Evolutionary conservation across 2,329 filamentous ascomycete genomes (phyloP), one percentile per base, ranked within the genome.

Genomic region (Venturia asperata): DNA sequence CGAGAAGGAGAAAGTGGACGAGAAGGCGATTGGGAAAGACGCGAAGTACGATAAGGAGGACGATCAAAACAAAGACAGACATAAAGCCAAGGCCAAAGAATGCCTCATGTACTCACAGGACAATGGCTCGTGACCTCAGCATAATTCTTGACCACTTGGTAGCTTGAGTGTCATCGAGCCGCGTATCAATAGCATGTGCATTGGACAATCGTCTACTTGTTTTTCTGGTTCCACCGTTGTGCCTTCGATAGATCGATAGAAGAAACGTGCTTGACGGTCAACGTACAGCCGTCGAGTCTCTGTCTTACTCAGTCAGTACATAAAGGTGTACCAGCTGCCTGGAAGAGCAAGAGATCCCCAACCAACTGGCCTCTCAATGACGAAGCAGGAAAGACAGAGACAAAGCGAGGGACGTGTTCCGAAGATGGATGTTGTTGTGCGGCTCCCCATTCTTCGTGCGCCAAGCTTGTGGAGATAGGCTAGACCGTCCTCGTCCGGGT

Each of bases 361-460:
- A 56, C 34, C 11, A 56, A 34, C 11, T 21, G 15, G 19, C 9
- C 11, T 56, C 11, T 56, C 24, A 27, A 27, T 34, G 17, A 47
- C 17, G 15, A 2, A 15, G 39, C 39, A n/a, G 45, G 45, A 47
- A 47, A 47, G 45, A 7, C 6, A 47, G 10, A 47, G 21, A 47
- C 19, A 10, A 17, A 45, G 42, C 42, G 42, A 45, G 19, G 7
- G n/a, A 52, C 24, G 47, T 52, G 47, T 52, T 24, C n/a, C 47
- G n/a, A 52, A n/a, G 47, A 52, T 55, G 47, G 47, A 52, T 55
- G 49, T 30, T 19, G 27, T 19, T 58, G 24, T 56, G 52, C 52
- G 52, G 52, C 30, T 58, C 52, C 49, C 52, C 52, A 37, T 19
- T 27, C 13, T 15, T 19, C 21, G 15, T 6, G 45, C 30, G 30